Evolutionary conservation across 176 grass and related monocot species (phyloP), one percentile per base, ranked within the genome.

Genomic region (Oryza nivara): DNA sequence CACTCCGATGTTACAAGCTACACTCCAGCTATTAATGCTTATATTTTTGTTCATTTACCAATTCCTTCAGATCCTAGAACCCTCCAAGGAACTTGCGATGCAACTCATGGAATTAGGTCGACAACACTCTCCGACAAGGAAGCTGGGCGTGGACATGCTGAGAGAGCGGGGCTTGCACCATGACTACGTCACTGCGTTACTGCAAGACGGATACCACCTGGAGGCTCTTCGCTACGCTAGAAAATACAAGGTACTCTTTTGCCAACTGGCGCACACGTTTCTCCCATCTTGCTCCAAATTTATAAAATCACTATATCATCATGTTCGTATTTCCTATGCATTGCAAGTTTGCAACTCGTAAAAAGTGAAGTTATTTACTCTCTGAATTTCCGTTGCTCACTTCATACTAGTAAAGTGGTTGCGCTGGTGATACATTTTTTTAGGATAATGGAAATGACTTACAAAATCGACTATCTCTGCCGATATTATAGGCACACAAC

Each of bases 191-290:
- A 82, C 88, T 13, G 83, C 73, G 26, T 76, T 95, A 58, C 46
- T 98, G 56, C 91, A 92, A 90, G 93, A 98, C 43, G 91, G 93
- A 26, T 92, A 90, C 83, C 95, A 94, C 80, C 91, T 98, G 15
- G 93, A 95, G 77, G 93, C 96, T 72, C 76, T 95, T 20, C 89
- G 89, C 38, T 98, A 92, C 44, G 93, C 96, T 17, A 90, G 93
- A 82, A 98, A 95, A 88, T 81, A 98, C 81, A 95, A 92, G 93
- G 96, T 98, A 90, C n/a, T 23, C 40, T 23, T 20, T 14, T 66
- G 4, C 17, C n/a, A 15, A 26, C 25, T n/a, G 16, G 36, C 40
- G 34, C 80, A 73, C 52, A 41, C 8, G 11, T 58, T 19, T 64
- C 25, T 1, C n/a, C 32, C 3, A 30, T 16, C 4, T 11, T 43